Conservation (phyloP, 1,139 yeast species). For the Hemisphaericaspora xylanilytica region DNA sequence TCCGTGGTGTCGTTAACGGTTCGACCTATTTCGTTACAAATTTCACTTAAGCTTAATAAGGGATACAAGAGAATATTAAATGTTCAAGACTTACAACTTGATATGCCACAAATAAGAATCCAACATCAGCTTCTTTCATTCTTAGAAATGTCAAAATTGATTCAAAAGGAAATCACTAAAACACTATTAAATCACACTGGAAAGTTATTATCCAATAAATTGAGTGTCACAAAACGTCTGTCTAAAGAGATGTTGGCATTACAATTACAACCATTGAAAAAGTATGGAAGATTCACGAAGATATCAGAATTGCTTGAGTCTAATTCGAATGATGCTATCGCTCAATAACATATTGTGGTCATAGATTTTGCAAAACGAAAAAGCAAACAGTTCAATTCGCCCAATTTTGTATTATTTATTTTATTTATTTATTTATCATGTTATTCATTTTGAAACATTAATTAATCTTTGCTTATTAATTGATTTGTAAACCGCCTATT, state of each 20-base stretch:
- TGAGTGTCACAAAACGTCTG: conserved; percentile 27
- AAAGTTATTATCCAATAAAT: conserved; percentile 53
- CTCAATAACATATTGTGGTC: no score
- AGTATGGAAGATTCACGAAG: conserved; percentile 27
- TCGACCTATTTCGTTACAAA: conserved; percentile 46
- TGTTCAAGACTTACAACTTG: conserved; percentile 56
- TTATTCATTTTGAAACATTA: conserved; percentile 1
- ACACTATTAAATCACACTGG: conserved; percentile 60
- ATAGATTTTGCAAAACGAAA: no score
- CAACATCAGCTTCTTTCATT: conserved; percentile 50
- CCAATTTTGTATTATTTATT: no score
- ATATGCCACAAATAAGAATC: conserved; percentile 52
- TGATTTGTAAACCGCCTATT: no score
- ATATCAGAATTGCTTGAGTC: conserved; percentile 8
- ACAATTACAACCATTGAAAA: conserved; percentile 26
- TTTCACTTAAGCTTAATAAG: conserved; percentile 55
- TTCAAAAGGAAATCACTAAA: conserved; percentile 52
- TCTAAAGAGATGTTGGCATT: conserved; percentile 13
- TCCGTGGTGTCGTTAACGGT: conserved; percentile 52
- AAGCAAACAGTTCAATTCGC: background rate
- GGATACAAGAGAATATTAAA: conserved; percentile 59
- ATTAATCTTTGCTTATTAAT: no score
- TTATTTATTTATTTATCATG: background rate
- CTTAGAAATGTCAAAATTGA: conserved; percentile 49
- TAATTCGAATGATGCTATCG: no score